phyloP scores from a whole-genome alignment of 257 asterid genomes.

The Thymus quinquecostatus region DNA sequence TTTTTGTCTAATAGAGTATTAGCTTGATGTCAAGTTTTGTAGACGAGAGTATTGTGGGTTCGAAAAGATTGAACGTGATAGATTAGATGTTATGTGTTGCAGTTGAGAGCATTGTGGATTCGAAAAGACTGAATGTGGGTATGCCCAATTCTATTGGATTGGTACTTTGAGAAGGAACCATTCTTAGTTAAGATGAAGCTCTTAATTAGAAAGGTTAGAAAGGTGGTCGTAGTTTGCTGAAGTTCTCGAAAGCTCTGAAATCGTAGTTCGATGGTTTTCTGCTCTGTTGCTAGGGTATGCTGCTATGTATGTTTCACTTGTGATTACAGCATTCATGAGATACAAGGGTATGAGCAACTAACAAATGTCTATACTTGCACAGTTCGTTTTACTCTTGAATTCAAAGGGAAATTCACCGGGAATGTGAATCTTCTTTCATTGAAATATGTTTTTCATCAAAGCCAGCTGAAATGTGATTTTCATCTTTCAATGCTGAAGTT shows the following conservation, averaged over 20 bases:
- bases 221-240: too few relatives aligned
- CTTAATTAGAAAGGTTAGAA: too few relatives aligned
- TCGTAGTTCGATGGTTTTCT: background rate
- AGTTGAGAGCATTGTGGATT: background rate
- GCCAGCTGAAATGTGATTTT: background rate
- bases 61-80: too few relatives aligned
- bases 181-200: background rate
- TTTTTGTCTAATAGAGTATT: background rate
- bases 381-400: background rate
- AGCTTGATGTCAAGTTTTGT: background rate
- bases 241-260: background rate
- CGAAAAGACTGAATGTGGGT: background rate
- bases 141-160: background rate
- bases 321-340: background rate
- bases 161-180: background rate
- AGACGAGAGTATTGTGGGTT: background rate
- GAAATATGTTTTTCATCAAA: too few relatives aligned
- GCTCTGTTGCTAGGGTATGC: background rate
- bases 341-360: background rate
- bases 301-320: background rate
- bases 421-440: too few relatives aligned
- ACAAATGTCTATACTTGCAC: background rate
- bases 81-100: background rate
- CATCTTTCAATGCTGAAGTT: constrained; percentile 3
- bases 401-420: background rate